phyloP scores from a whole-genome alignment of 2,329 filamentous ascomycete genomes.

The Coniochaeta hoffmannii region DNA sequence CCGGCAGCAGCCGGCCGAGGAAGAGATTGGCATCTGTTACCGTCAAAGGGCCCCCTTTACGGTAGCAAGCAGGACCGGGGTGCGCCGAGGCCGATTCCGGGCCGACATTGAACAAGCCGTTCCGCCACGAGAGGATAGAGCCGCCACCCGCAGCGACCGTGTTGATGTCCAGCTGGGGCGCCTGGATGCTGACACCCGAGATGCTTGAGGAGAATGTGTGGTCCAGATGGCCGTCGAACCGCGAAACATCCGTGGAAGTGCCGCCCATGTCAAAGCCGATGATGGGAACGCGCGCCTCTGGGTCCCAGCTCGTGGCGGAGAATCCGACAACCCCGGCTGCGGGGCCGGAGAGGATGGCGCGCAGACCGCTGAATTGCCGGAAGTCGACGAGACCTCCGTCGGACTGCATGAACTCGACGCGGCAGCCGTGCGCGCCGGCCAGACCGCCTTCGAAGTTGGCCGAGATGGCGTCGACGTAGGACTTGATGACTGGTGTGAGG shows the following conservation, averaged over 20 bases:
- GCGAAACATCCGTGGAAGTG: conserved; percentile 3
- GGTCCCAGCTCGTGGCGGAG: conserved; percentile 64
- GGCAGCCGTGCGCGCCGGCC: conserved; percentile 57
- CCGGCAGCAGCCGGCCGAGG: conserved; percentile 43
- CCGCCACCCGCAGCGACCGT: conserved; percentile 59
- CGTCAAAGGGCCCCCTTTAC: conserved; percentile 54
- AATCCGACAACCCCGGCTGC: conserved; percentile 57
- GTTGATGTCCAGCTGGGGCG: conserved; percentile 67
- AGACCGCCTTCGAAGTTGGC: conserved; percentile 59
- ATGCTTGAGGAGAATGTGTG: conserved; percentile 61
- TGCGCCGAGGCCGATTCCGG: conserved; percentile 58
- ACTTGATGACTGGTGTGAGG: conserved; percentile 61
- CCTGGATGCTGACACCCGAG: conserved; percentile 64
- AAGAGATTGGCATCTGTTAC: conserved; percentile 60
- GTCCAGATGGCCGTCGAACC: conserved; percentile 50
- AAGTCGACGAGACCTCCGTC: conserved; percentile 32
- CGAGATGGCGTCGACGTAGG: conserved; percentile 61
- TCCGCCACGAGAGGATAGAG: conserved; percentile 54
- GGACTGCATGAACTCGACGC: conserved; percentile 68
- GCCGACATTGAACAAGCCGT: conserved; percentile 59
- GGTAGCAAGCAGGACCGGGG: conserved; percentile 58
- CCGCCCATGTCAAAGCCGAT: conserved; percentile 66
- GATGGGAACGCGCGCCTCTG: conserved; percentile 56
- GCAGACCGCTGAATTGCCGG: conserved; percentile 4
- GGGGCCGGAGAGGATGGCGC: conserved; percentile 4